Evolutionary conservation across 768 basidiomycete genomes (phyloP), one percentile per base, ranked within the genome.

Genomic region (Suillus decipiens): DNA sequence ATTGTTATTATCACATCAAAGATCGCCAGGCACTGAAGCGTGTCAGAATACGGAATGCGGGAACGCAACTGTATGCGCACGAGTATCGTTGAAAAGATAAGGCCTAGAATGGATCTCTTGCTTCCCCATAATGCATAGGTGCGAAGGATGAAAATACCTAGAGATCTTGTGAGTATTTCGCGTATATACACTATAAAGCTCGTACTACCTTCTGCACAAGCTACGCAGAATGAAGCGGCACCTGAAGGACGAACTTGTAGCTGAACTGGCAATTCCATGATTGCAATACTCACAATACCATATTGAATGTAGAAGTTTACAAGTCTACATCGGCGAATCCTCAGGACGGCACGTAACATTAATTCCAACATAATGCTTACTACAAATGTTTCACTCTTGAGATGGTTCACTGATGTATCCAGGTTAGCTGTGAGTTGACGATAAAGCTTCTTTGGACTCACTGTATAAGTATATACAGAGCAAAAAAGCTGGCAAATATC

Each of bases 91-190:
- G 19, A 53, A 19, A 53, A 12, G 19, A 53, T 53, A 6, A 53
- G 33, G 33, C 33, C 19, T 19, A 53, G 19, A 53, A 53, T 53
- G 6, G 6, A 53, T 53, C n/a, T 53, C 33, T 53, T 53, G 19
- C 12, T 19, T 53, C 51, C 51, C 51, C 51, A 53, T 34, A 53
- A 53, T 34, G 31, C 51, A n/a, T 53, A 53, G 15, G 51, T 53
- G 51, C 51, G 51, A 53, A 53, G 51, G 31, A 34, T 3, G 19
- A 53, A 53, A 19, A 53, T 34, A 53, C 51, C 51, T 53, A 33
- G 6, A 36, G 19, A 14, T 53, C 19, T 6, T 19, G 11, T 53
- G 11, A 53, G 51, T 12, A 11, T 7, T n/a, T 33, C 6, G 31
- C 51, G 11, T 34, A 6, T 7, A 33, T 53, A 34, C 33, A 33